Percentiles rank a stretch among this genome's conserved stretches.
Conservation (phyloP, 179 eudicot genomes). For the Silene coronaria region DNA sequence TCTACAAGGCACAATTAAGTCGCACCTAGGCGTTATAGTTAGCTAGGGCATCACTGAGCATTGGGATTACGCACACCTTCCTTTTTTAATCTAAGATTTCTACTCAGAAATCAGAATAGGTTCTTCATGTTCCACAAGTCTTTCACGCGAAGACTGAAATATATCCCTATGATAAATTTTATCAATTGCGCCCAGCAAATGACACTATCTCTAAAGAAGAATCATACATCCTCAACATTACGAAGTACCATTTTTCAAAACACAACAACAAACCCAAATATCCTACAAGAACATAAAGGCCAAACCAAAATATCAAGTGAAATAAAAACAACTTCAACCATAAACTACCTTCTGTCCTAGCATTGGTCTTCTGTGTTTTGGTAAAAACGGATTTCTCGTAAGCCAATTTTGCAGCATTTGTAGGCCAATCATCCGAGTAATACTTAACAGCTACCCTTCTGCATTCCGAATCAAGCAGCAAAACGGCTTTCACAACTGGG, state of each 20-base stretch:
- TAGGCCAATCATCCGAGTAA: conserved; percentile 79
- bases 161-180: neutral
- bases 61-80: neutral
- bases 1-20: neutral
- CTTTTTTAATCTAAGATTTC: neutral
- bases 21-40: neutral
- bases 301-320: neutral
- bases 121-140: neutral
- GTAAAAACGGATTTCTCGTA: conserved; percentile 74
- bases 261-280: neutral
- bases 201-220: neutral
- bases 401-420: conserved; percentile 58
- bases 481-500: conserved; percentile 58
- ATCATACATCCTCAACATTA: neutral
- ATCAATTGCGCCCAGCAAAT: neutral
- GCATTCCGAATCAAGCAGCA: conserved; percentile 76
- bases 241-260: neutral
- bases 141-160: neutral
- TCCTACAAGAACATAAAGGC: too few relatives aligned
- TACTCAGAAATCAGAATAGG: neutral
- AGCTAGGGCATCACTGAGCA: neutral
- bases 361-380: conserved; percentile 79
- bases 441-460: conserved; percentile 71
- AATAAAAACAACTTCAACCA: neutral
- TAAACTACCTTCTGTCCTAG: conserved; percentile 64